Evolutionary conservation across 768 basidiomycete genomes (phyloP), one percentile per base, ranked within the genome.

Genomic region (Suillus lakei): DNA sequence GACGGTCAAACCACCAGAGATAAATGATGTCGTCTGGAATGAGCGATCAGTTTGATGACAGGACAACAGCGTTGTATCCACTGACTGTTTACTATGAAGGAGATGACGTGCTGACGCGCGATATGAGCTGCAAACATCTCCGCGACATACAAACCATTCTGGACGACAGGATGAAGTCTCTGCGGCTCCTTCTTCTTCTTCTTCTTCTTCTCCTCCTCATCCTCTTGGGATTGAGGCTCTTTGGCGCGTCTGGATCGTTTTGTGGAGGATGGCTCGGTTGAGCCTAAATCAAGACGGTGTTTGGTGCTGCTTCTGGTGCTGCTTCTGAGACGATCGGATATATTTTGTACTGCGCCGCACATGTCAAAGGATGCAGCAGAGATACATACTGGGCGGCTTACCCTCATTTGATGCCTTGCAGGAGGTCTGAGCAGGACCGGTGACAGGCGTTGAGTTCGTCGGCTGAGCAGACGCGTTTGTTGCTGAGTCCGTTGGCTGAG

Each of bases 1-100:
- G 61, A 15, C 46, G 61, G 54, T 62, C 32, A 23, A 62, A 50
- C 36, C 50, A 62, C 61, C 61, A 62, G 39, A 38, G 2, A 23
- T 55, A 38, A 16, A 55, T 34, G 18, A 38, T 13, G 32, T 62
- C 48, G 26, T 54, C 61, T 62, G n/a, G 48, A 26, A 30, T 6
- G 23, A 16, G 16, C 3, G 8, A 39, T 39, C 7, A 55, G 9
- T 18, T 55, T 23, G 34, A 36, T 6, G 32, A 62, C 10, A 32
- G 26, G 16, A 26, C 53, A 21, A 62, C 10, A 16, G 21, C 16
- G 8, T 16, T 8, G 26, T 15, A 28, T 16, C 15, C 50, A 51
- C 50, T 51, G 16, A 51, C 50, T 51, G 15, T 51, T 51, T 9
- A 51, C 50, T 16, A 51, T 16, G 2, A 28, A 51, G 15, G 50